Evolutionary conservation across 495 filamentous ascomycete genomes (phyloP), one percentile per base, ranked within the genome.

Genomic region (Melanomma pulvis-pyrius): DNA sequence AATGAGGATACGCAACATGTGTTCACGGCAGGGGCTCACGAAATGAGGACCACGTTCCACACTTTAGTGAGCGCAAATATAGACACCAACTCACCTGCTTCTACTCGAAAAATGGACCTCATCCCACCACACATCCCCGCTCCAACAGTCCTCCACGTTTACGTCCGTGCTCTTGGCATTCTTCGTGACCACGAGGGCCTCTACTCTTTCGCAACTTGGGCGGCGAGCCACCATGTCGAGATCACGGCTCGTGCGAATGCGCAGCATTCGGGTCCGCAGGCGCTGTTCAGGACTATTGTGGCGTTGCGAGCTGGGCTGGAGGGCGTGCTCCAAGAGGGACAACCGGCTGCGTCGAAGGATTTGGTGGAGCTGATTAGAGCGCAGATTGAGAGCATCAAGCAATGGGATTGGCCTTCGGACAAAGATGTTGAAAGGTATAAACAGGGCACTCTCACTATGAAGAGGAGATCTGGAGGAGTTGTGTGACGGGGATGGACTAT

Each of bases 281-380:
- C 80, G 72, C 74, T 83, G 73, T 78, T 82, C 44, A 78, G 76
- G 26, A 81, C 79, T 15, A 46, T 88, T 26, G 75, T 81, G 1
- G 86, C 85, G n/a, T 60, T 82, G 48, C 75, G 83, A 21, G 75
- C 82, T 32, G 84, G 81, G 57, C 69, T 87, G 28, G 85, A 88
- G 63, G 76, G 79, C 19, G 55, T 2, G 48, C 67, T 71, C 34
- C 44, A 34, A n/a, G 12, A 41, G 39, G 11, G 32, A 1, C 15
- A 25, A 39, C 41, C 56, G 9, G 51, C 65, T 24, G 73, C 74
- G 21, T 60, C 77, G 1, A 52, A 34, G 11, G 70, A 73, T 9
- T 54, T 74, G 48, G 28, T 67, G 24, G 61, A 55, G 58, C 26
- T 72, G 79, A 61, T 75, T 74, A 65, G 74, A 76, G 57, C 74